Evolutionary conservation across 768 basidiomycete genomes (phyloP).

Genomic region (Phlebiopsis gigantea): DNA sequence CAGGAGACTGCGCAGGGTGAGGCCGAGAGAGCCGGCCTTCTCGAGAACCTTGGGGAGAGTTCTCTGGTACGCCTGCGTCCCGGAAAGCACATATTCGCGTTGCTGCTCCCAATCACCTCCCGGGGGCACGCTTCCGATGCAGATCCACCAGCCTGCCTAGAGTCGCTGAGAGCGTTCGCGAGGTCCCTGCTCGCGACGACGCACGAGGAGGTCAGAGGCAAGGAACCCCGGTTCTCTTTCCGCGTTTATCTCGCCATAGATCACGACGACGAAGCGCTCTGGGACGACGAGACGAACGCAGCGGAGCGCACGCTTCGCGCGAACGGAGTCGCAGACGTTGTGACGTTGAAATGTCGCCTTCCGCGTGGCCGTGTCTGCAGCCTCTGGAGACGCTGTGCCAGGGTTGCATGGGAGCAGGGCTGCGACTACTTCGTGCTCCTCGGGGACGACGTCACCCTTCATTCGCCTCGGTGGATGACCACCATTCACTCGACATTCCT

Average conservation of each 20-base stretch:
- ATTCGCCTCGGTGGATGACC: slow-evolving; percentile 50
- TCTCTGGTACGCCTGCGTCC: slow-evolving; percentile 33
- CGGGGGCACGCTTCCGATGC: slow-evolving; percentile 23
- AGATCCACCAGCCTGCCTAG: slow-evolving; percentile 29
- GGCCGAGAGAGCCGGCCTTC: slow-evolving; percentile 9
- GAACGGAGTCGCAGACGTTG: slow-evolving; percentile 33
- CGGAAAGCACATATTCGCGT: slow-evolving; percentile 37
- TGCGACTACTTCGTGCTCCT: slow-evolving; percentile 49
- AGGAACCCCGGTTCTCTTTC: slow-evolving; percentile 30
- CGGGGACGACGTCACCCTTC: slow-evolving; percentile 50
- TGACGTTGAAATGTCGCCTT: slow-evolving; percentile 31
- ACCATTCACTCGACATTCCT: slow-evolving; percentile 35
- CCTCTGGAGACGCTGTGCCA: slow-evolving; percentile 49
- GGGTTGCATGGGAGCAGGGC: slow-evolving; percentile 39
- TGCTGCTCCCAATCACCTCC: slow-evolving; percentile 57
- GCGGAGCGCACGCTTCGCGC: slow-evolving; percentile 33
- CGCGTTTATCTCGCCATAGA: slow-evolving; percentile 52
- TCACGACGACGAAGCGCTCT: slow-evolving; percentile 39
- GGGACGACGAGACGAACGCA: slow-evolving; percentile 22
- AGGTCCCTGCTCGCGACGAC: slow-evolving; percentile 42
- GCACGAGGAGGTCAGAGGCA: slow-evolving; percentile 32
- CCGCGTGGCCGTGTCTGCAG: slow-evolving; percentile 45
- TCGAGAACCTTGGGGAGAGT: slow-evolving; percentile 30
- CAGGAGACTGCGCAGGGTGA: not conserved
- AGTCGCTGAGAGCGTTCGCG: slow-evolving; percentile 37